These are phyloP conservation scores for Pelagophyceae sp. DNA, from an alignment of 352 stramenopile species.

Conservation along the genomic window DNA sequence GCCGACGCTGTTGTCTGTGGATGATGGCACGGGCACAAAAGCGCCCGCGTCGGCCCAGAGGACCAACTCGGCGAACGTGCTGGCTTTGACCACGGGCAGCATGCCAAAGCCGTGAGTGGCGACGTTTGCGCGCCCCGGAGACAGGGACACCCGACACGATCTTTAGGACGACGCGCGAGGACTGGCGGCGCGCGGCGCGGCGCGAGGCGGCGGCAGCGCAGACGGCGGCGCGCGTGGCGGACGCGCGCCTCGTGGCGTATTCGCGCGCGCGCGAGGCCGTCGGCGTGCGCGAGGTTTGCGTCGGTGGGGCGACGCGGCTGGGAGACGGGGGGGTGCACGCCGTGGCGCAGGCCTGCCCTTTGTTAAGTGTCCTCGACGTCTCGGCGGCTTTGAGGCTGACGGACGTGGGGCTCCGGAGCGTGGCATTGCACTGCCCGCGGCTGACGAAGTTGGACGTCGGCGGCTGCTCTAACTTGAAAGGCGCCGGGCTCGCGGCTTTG, in stretches of 20 bases:
- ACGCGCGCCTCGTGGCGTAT: background rate
- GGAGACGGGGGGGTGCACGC: constrained; percentile 23
- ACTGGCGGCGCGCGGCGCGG: background rate
- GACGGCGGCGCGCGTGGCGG: background rate
- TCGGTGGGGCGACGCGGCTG: background rate
- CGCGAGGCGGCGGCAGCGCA: background rate
- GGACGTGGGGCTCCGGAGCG: constrained; percentile 34
- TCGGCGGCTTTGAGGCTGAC: constrained; percentile 37
- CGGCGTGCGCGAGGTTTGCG: background rate
- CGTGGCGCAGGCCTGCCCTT: constrained; percentile 22
- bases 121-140: too few species aligned
- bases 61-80: too few species aligned
- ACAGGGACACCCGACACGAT: too few species aligned
- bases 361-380: constrained; percentile 18
- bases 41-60: too few species aligned
- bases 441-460: constrained; percentile 43
- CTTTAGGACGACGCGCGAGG: background rate
- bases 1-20: too few species aligned
- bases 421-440: constrained; percentile 40
- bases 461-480: constrained; percentile 43
- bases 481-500: constrained; percentile 42
- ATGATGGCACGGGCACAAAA: too few species aligned
- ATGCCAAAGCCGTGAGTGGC: too few species aligned
- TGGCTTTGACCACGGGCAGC: too few species aligned
- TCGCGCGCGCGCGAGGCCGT: background rate